Conservation (phyloP, 352 stramenopile species). For the Globisporangium carolinianum region DNA sequence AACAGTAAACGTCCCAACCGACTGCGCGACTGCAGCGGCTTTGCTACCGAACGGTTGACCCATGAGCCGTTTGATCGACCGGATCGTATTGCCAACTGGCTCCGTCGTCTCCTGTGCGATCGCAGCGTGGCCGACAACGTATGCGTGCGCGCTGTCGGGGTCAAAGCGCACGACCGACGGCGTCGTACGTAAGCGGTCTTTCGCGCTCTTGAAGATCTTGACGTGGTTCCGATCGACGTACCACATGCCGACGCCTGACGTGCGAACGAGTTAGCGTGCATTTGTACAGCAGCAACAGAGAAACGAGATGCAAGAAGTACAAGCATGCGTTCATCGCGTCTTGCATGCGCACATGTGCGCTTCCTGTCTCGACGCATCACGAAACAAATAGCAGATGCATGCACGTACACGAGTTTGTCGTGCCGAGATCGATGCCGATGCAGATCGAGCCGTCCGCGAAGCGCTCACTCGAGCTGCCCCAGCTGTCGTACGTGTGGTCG, state of each 20-base stretch:
- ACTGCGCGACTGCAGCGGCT: constrained; percentile 42
- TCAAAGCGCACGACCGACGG: constrained; percentile 76
- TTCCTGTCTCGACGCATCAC: too few relatives aligned
- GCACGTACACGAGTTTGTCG: constrained; percentile 96
- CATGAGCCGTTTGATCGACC: constrained; percentile 81
- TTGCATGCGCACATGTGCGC: too few relatives aligned
- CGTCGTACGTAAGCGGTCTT: constrained; percentile 57
- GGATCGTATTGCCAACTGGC: constrained; percentile 64
- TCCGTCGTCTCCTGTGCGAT: constrained; percentile 46
- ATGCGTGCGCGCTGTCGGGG: constrained; percentile 28
- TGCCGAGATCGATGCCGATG: constrained; percentile 99
- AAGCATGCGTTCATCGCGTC: too few relatives aligned
- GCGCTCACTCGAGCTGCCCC: constrained; percentile 55
- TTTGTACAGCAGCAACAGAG: too few relatives aligned
- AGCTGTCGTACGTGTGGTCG: constrained; percentile 64
- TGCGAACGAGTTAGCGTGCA: background rate
- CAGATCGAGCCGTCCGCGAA: constrained; percentile 70
- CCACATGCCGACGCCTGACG: constrained; percentile 69
- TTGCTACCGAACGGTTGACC: constrained; percentile 58
- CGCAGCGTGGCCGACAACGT: constrained; percentile 48
- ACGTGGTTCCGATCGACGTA: constrained; percentile 71
- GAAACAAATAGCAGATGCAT: background rate
- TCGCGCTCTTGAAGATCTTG: constrained; percentile 78
- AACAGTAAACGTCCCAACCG: constrained; percentile 51
- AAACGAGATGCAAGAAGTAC: too few relatives aligned